Base-by-base conservation (phyloP, 2,329 filamentous ascomycete genomes). In the Dryadomyces quercivorus region DNA sequence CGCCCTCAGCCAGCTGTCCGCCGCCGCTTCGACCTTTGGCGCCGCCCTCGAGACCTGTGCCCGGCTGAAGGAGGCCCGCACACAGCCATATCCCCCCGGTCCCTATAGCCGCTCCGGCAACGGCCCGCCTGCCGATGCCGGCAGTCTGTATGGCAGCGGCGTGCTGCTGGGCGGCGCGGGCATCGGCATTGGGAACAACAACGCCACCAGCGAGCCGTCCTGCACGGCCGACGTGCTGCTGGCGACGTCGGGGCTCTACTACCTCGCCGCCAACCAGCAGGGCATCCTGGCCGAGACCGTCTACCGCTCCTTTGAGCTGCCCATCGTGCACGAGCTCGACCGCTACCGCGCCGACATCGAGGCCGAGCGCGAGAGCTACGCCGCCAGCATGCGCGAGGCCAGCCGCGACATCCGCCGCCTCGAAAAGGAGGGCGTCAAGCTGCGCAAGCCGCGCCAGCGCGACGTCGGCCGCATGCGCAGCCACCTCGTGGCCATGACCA, bases 221-320 rank as follows among this genome's bases (percentile, higher is more conserved):
- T 84, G 81, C 68, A 85, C 82, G 0, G 82, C 81, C 16, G 81
- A 85, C 66, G 73, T 75, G 53, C 71, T 86, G 47, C 70, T 86
- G 56, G 75, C 79, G 34, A 78, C 81, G 13, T 78, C 79, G 38
- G 82, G 82, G 40, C 74, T 85, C 44, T 82, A 86, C 64, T 80
- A 85, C 62, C 73, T 86, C 20, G 72, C 85, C 56, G 82, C 82
- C 48, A 86, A 85, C 67, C 82, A 86, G 70, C 80, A 84, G 65
- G 81, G 85, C 63, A 85, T 86, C 61, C 74, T 86, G 3, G 80
- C 75, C 59, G 82, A 86, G 67, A 85, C 81, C 0, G 80, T 86
- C 9, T 85, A 86, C 66, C 74, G 82, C 54, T 75, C 74, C 56
- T 85, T 86, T 64, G 82, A 86, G 66, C 81, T 85, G 42, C 82